phyloP scores from a whole-genome alignment of 129 eudicot genomes.

The Chrysanthemum lavandulifolium region DNA sequence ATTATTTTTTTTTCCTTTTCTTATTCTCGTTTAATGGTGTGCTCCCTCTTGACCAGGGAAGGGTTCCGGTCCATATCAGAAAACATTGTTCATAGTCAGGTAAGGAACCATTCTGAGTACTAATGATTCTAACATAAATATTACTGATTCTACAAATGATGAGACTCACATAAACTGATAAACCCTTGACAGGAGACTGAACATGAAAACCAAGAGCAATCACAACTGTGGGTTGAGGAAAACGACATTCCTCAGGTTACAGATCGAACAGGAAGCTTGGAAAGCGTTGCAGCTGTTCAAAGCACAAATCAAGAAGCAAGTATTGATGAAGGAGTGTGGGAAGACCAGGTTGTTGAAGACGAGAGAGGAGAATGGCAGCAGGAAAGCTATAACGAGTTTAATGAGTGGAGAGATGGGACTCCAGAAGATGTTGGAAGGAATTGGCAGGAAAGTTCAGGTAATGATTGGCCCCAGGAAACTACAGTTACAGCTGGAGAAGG shows the following conservation, averaged over 20 bases:
- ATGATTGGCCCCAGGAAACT: conserved; percentile 55
- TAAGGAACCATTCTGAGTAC: conserved; percentile 57
- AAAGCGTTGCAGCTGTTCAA: conserved; percentile 38
- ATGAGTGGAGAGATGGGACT: conserved; percentile 55
- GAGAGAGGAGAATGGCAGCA: conserved; percentile 58
- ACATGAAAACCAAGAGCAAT: conserved; percentile 51
- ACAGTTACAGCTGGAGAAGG: conserved; percentile 46
- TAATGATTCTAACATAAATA: conserved; percentile 26
- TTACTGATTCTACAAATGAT: conserved; percentile 37
- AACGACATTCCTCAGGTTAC: conserved; percentile 38
- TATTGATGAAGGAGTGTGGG: conserved; percentile 44
- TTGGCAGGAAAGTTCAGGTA: conserved; percentile 58
- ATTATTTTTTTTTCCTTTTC: background rate
- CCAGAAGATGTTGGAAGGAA: conserved; percentile 35
- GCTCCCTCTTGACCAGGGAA: conserved; percentile 56
- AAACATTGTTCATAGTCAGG: conserved; percentile 70
- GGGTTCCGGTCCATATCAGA: conserved; percentile 87
- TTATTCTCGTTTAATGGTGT: conserved; percentile 5
- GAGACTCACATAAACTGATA: conserved; percentile 39
- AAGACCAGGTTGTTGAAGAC: conserved; percentile 58
- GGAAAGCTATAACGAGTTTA: conserved; percentile 42
- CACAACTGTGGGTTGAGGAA: conserved; percentile 45
- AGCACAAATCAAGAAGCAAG: conserved; percentile 36
- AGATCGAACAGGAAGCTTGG: conserved; percentile 46
- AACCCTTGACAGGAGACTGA: conserved; percentile 48